phyloP scores from a whole-genome alignment of 164 flowering plant species.

The Vitis rupestris region DNA sequence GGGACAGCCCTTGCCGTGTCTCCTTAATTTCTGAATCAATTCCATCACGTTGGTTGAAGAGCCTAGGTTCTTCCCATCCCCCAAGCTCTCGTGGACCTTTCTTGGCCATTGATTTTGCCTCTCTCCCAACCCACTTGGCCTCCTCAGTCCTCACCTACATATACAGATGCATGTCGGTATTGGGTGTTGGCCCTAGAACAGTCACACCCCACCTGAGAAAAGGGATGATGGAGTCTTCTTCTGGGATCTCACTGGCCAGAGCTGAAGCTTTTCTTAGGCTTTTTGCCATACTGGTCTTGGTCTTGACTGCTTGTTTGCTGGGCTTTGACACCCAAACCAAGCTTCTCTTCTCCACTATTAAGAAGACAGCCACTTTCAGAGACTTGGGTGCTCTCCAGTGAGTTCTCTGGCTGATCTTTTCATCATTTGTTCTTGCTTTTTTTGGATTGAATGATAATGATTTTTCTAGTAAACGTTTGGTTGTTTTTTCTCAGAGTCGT shows the following conservation, averaged over 20 bases:
- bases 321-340: slow-evolving; percentile 48
- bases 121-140: no score
- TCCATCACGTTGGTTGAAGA: no score
- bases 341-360: slow-evolving; percentile 19
- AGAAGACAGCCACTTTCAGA: slow-evolving; percentile 43
- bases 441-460: neutral
- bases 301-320: slow-evolving; percentile 43
- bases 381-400: slow-evolving; percentile 51
- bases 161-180: no score
- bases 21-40: no score
- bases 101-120: no score
- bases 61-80: no score
- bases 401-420: neutral
- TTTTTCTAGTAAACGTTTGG: neutral
- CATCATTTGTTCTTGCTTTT: slow-evolving; percentile 1
- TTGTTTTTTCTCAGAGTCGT: slow-evolving; percentile 25
- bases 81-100: no score
- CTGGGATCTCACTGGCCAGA: slow-evolving; percentile 4
- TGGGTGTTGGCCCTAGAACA: no score
- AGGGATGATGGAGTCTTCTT: slow-evolving; percentile 12
- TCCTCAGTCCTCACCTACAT: no score
- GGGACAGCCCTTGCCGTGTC: no score
- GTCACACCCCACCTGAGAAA: neutral
- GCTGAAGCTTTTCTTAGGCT: slow-evolving; percentile 32
- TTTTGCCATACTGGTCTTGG: slow-evolving; percentile 20